A percentile compares a stretch with the other conserved stretches of the same genome.
Conservation (phyloP, 768 basidiomycete species). For the Lactarius trivialis region DNA sequence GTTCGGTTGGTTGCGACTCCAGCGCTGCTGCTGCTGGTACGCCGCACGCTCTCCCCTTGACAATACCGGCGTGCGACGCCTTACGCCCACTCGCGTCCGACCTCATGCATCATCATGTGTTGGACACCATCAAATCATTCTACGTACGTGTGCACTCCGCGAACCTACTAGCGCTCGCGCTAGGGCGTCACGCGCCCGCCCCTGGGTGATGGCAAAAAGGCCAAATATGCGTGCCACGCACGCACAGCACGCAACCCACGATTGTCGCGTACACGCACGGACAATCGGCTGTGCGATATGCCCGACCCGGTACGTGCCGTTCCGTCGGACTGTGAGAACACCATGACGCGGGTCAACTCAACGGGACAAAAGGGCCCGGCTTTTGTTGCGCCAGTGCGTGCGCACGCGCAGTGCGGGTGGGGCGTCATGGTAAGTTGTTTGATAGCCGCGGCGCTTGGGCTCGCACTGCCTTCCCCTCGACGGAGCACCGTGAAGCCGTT, state of each 20-base stretch:
- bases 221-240: neutral
- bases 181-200: neutral
- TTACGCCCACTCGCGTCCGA: neutral
- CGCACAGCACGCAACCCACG: neutral
- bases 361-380: neutral
- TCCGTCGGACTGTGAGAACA: neutral
- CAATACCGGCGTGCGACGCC: neutral
- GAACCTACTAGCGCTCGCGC: neutral
- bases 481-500: neutral
- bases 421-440: too few species aligned
- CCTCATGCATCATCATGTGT: neutral
- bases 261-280: neutral
- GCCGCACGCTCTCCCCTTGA: neutral
- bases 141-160: neutral
- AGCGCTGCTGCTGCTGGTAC: neutral
- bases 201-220: neutral
- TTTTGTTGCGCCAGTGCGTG: neutral
- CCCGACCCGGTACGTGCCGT: neutral
- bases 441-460: neutral
- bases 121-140: neutral
- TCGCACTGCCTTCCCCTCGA: neutral
- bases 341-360: neutral
- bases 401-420: too few species aligned
- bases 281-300: neutral
- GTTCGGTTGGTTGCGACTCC: neutral